Base-by-base conservation (phyloP, 2,329 filamentous ascomycete species). In the Aureobasidium subglaciale region DNA sequence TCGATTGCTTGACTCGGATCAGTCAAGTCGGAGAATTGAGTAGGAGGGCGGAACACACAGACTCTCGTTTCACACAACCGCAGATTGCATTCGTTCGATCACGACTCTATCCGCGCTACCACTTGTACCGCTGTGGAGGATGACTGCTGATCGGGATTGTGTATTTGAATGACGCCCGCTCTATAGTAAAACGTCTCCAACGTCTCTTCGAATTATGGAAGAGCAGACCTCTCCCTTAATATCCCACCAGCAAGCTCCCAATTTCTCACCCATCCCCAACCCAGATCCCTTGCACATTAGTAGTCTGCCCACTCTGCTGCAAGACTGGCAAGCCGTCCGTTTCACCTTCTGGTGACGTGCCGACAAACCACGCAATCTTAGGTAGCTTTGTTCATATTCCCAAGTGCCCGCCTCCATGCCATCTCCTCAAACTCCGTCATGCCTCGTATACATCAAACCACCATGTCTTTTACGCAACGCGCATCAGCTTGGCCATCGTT, bases 131-230 rank as follows among this genome's bases (percentile, higher is more conserved):
- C 27, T 45, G 42, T 27, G 24, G 42, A 16, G 8, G 16, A 29
- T 15, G 16, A 30, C 13, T 49, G 45, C 25, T 49, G 45, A 49
- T 49, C 45, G 29, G 45, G 35, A 49, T 49, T 45, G 45, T 49
- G 22, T 49, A 37, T 35, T 49, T 27, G 30, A 9, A n/a, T n/a
- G n/a, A n/a, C n/a, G n/a, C n/a, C n/a, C n/a, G n/a, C n/a, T n/a
- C n/a, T n/a, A n/a, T n/a, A n/a, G n/a, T n/a, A 45, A 48, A 49
- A 35, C 45, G 45, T 49, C 45, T 49, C 42, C 15, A 43, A 27
- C 42, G 16, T 25, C 29, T 25, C 29, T 16, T 32, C 16, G 27
- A 32, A 16, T 20, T 8, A 45, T 20, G 27, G 25, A 32, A 45
- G 42, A 45, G n/a, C 15, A 15, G 25, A 27, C 25, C 42, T 30